These are phyloP conservation scores for Hydrangea macrophylla DNA, from an alignment of 148 eudicot genomes.

Conservation along the genomic window DNA sequence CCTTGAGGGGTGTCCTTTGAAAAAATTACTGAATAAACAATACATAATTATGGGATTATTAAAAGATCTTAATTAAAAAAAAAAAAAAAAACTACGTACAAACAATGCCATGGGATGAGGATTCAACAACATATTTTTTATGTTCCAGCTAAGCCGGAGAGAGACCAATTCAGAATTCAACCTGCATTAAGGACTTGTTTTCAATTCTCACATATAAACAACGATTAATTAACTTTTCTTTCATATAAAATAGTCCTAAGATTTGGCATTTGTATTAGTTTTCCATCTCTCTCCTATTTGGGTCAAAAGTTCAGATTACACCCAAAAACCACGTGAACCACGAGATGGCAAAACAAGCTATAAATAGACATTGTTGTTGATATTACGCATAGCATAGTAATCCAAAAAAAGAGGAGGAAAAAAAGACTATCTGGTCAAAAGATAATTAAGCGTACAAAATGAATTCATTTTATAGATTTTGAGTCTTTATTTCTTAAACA, in stretches of 20 bases:
- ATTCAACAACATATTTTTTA: conserved; percentile 24
- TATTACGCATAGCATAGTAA: too few species aligned
- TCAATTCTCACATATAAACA: too few species aligned
- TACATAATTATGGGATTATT: conserved; percentile 6
- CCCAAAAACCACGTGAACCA: background rate
- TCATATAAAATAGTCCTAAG: background rate
- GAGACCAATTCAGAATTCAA: background rate
- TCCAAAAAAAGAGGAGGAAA: too few species aligned
- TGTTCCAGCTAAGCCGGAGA: conserved; percentile 19
- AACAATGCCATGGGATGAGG: conserved; percentile 15
- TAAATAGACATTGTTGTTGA: too few species aligned
- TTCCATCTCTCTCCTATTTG: background rate
- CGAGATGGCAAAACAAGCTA: too few species aligned
- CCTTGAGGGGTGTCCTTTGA: conserved; percentile 18
- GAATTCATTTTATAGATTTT: too few species aligned
- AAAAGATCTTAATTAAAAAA: background rate
- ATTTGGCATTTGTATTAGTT: background rate
- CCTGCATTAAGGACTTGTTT: too few species aligned
- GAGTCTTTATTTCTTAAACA: too few species aligned
- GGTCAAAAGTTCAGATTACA: background rate
- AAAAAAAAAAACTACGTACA: conserved; percentile 3
- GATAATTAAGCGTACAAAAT: too few species aligned
- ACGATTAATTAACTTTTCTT: background rate
- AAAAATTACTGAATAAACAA: conserved; percentile 4
- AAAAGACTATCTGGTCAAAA: too few species aligned